Evolutionary conservation across 2,329 filamentous ascomycete genomes (phyloP), one percentile per base, ranked within the genome.

Genomic region (Penicillium griseofulvum): DNA sequence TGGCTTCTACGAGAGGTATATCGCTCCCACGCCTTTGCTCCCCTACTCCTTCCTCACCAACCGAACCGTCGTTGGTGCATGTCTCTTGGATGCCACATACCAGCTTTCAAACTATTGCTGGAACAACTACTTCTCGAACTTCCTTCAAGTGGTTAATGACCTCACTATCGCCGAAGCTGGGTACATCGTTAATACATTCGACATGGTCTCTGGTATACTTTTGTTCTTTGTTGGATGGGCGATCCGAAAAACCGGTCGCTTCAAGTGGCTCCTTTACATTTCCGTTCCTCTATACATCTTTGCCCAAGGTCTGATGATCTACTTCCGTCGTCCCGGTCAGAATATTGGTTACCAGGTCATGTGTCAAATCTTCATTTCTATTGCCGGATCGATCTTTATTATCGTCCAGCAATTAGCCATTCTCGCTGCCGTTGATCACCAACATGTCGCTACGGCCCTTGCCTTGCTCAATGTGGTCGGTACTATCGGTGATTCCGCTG

Each of bases 341-440:
- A 76, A 49, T 41, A 73, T 85, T 33, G 81, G 80, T 4, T 83
- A 81, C 63, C 71, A 85, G 14, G 68, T 85, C 65, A 81, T 85
- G 79, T 82, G 79, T 57, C 80, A 86, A 62, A 78, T 85, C 56
- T 80, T 85, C 65, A 80, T 85, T 55, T 78, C 82, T 0, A 77
- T 84, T 41, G 79, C 76, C 4, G 81, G 81, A 10, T 78, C 79
- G 17, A 76, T 78, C 14, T 75, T 84, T 6, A 77, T 81, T 52
- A 80, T 85, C 52, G 74, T 74, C 55, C 74, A 80, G 52, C 79
- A 86, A 65, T 78, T 86, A 62, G 79, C 81, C 5, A 76, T 79
- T 50, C 79, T 85, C 68, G 78, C 81, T 0, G 80, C 78, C 2
- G 76, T 78, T 0, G 77, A 78, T n/a, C 83, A 87, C 57, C 76